Base-by-base conservation (phyloP, 495 filamentous ascomycete genomes). In the Viridothelium virens region DNA sequence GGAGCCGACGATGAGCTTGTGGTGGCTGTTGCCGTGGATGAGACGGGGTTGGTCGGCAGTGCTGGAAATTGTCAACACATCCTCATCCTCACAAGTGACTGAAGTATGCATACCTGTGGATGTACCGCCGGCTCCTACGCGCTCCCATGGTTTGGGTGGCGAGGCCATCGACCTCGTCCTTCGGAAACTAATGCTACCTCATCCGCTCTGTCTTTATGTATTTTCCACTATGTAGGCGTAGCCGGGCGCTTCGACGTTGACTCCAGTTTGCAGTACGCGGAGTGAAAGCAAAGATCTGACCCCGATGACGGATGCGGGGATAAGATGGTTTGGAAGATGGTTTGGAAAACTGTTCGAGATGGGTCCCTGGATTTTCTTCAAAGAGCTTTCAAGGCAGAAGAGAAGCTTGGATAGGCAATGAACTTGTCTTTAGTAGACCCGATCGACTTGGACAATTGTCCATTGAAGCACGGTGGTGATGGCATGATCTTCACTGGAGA, bases 61-160 rank as follows among this genome's bases (percentile, higher is more conserved):
- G 53, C 53, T 59, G 31, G 3, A 5, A 62, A 66, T 37, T 34
- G 61, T 12, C 37, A 16, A 64, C 11, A 9, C n/a, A 38, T 16
- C 47, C 39, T 46, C 6, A 18, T 33, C 25, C 34, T 44, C 12
- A 39, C 6, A 16, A 4, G 1, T 39, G 34, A 62, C 2, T 36
- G 16, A 18, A 11, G 2, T 38, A 0, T 38, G 9, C 62, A 44
- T 44, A 38, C 34, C 39, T 63, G 66, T 71, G 46, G 75, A 73
- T 61, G 84, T 78, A 67, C 82, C 74, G 63, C 79, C 75, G 59
- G 85, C 84, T 75, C 90, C 88, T 65, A 85, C 83, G 75, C 86
- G 85, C 79, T 97, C 93, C 93, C 93, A 97, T 25, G 93, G 93
- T 79, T 97, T 97, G 44, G 93, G 93, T 71, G 93, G 93, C 78